Evolutionary conservation across 306 rosid species (phyloP).

Genomic region (Castanopsis chinensis): DNA sequence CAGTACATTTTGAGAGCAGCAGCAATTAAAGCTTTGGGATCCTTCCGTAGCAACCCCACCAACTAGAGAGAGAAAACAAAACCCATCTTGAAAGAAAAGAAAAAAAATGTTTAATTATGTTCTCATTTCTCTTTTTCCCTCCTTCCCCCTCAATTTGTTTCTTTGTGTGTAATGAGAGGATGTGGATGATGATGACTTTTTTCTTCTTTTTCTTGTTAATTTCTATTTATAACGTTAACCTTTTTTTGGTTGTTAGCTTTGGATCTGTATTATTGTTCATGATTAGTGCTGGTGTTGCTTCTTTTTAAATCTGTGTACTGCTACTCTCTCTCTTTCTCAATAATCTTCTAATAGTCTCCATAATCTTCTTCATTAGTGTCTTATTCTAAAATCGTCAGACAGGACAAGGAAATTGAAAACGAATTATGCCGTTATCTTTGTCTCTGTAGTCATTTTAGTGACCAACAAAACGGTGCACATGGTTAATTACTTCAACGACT

Average conservation of each 20-base stretch:
- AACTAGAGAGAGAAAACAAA: slow-evolving; percentile 25
- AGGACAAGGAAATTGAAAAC: too few relatives aligned
- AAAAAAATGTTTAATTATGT: background rate
- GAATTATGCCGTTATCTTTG: too few relatives aligned
- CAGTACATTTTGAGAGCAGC: slow-evolving; percentile 82
- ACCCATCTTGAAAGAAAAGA: background rate
- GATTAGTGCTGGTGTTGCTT: slow-evolving; percentile 6
- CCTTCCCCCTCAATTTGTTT: background rate
- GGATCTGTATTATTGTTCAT: slow-evolving; percentile 28
- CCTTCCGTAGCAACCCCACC: slow-evolving; percentile 77
- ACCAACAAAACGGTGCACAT: too few relatives aligned
- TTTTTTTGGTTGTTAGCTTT: slow-evolving; percentile 2
- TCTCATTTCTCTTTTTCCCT: background rate
- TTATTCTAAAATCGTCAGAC: too few relatives aligned
- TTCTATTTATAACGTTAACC: background rate
- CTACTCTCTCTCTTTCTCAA: background rate
- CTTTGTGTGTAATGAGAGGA: slow-evolving; percentile 12
- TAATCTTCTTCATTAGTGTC: background rate
- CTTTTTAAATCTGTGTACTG: background rate
- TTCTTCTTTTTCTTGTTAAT: background rate
- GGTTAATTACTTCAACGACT: too few relatives aligned
- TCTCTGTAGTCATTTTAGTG: too few relatives aligned
- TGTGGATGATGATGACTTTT: background rate
- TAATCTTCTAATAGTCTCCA: background rate
- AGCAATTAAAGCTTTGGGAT: slow-evolving; percentile 80